Evolutionary conservation across 2,329 filamentous ascomycete species (phyloP), one percentile per base, ranked within the genome.

Genomic region (Knoxdaviesia proteae): DNA sequence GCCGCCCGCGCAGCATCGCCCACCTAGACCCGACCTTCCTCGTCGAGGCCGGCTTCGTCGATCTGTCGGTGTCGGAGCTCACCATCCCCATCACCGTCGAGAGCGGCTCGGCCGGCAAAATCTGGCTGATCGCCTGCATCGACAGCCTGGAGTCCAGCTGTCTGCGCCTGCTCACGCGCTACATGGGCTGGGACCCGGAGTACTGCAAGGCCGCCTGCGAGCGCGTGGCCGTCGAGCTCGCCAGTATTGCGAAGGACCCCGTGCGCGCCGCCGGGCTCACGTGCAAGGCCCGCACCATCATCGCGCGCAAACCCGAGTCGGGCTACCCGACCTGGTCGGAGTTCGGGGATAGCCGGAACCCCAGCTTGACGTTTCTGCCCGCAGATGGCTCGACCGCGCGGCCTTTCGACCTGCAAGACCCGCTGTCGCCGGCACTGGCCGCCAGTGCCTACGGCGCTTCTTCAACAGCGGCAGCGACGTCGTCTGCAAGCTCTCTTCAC

Each of bases 81-180:
- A 57, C 60, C 9, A 62, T 73, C 34, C 67, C 66, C 5, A 59
- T 73, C 32, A 60, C 58, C 6, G 47, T 63, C 36, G 61, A 64
- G 42, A 61, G 64, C 36, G 55, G 54, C 41, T 61, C 59, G 6
- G 63, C 64, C 3, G 67, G 68, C 36, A 69, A 68, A 47, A 62
- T 71, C 40, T 72, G 67, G 67, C 57, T 72, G 33, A 62, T 71
- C 30, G 60, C 62, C 2, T 61, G 65, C 45, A 55, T 72, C 33
- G 67, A 71, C 44, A 61, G 62, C 3, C 51, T 71, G 32, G 69
- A 73, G 51, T 61, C 68, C 7, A 52, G 56, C 33, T 62, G 57
- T 36, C 51, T 74, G 47, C 61, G 71, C 34, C 58, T 67, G 7
- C 57, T 74, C 44, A 74, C 68, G 1, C 63, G 61, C 47, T 58